Evolutionary conservation across 495 filamentous ascomycete genomes (phyloP), one percentile per base, ranked within the genome.

Genomic region (Lasiosphaeria ovina): DNA sequence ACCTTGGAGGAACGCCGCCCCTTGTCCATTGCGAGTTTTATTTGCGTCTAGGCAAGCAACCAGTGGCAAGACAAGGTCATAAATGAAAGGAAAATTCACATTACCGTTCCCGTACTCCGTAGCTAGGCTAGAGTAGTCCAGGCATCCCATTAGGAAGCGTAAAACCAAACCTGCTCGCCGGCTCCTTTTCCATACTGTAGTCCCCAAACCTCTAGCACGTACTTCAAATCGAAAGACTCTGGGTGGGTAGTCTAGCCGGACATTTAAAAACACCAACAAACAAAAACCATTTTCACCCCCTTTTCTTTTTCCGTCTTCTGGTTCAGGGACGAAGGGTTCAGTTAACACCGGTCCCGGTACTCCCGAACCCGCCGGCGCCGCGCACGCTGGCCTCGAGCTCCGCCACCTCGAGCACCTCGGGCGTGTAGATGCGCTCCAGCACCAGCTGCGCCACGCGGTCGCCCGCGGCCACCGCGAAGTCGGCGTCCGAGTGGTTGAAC

Each of bases 391-490:
- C 91, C 69, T 94, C 91, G 60, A 98, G 74, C 76, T 92, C 84
- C 74, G 89, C 81, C 8, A 97, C 94, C 66, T 94, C 92, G 54
- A 87, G 68, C 24, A 98, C 89, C 44, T 96, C 91, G 7, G 94
- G 93, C 40, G 92, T 97, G 64, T 86, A 90, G 61, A 98, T 98
- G 80, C 89, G 81, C 81, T 98, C 94, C 50, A 98, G 74, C 61
- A 98, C 86, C 65, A 98, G 81, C 81, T 98, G 94, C 57, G 94
- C 94, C 67, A 98, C 77, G 44, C 94, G 85, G 70, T 98, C 93
- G 31, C 93, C 93, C 68, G 85, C 86, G 73, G 87, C 87, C 61
- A 98, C 81, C 54, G 81, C 78, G 67, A 94, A 98, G 67, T 97
- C 93, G 17, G 75, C 78, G 12, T 94, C 92, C 12, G 80, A 80